phyloP scores from a whole-genome alignment of 495 filamentous ascomycete genomes.

The Talaromyces wortmannii region DNA sequence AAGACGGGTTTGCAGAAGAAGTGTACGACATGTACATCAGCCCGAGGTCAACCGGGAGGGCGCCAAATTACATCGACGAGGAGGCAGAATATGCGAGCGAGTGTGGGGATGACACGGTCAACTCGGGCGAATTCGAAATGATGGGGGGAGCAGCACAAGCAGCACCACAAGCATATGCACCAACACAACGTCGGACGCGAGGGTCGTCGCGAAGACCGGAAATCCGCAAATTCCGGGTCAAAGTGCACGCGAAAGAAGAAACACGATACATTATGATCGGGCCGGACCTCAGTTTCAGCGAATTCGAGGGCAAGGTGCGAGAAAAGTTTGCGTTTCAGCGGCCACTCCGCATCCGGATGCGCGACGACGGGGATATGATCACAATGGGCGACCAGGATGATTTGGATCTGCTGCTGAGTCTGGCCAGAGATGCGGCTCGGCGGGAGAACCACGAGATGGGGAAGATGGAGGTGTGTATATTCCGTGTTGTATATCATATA shows the following conservation, averaged over 20 bases:
- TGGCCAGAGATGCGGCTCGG: slow-evolving; percentile 58
- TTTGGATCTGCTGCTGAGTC: slow-evolving; percentile 73
- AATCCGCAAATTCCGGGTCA: slow-evolving; percentile 67
- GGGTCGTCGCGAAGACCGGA: slow-evolving; percentile 26
- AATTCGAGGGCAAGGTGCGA: slow-evolving; percentile 68
- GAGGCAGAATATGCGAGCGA: slow-evolving; percentile 65
- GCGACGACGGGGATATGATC: slow-evolving; percentile 87
- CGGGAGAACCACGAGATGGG: slow-evolving; percentile 76
- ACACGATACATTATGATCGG: slow-evolving; percentile 91
- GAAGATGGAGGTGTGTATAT: slow-evolving; percentile 82
- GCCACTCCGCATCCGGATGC: slow-evolving; percentile 76
- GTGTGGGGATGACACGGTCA: slow-evolving; percentile 53
- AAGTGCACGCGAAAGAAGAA: slow-evolving; percentile 80
- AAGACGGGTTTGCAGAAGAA: slow-evolving; percentile 58
- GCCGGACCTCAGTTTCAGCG: slow-evolving; percentile 61
- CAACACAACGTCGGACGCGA: slow-evolving; percentile 15
- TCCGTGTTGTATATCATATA: neutral
- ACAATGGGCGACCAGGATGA: slow-evolving; percentile 97
- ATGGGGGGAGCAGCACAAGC: slow-evolving; percentile 29
- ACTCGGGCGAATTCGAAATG: slow-evolving; percentile 81
- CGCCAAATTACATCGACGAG: slow-evolving; percentile 62
- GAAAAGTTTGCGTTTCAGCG: slow-evolving; percentile 74
- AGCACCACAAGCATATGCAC: neutral
- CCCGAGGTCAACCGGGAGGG: slow-evolving; percentile 20
- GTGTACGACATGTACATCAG: slow-evolving; percentile 63